phyloP scores from a whole-genome alignment of 208 protist species.

The Balamuthia mandrillaris region DNA sequence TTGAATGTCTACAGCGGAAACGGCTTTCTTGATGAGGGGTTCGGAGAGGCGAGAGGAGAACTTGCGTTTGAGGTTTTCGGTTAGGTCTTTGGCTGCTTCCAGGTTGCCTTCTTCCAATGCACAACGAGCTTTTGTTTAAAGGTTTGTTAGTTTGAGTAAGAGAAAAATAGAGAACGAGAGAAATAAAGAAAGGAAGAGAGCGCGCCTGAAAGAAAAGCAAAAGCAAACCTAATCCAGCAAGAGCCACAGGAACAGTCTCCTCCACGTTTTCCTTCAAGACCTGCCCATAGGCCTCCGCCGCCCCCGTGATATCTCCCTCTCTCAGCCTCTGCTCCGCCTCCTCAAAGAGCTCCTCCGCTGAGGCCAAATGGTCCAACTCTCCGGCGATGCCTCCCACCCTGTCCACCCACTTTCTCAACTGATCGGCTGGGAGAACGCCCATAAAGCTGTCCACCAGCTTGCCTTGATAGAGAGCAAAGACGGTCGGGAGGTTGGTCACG shows the following conservation, averaged over 20 bases:
- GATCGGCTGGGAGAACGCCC: background rate
- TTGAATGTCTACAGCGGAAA: too few species aligned
- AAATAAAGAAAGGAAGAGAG: background rate
- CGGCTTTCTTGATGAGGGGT: too few species aligned
- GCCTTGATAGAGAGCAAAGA: constrained; percentile 10
- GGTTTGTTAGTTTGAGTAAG: too few species aligned
- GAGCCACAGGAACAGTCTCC: background rate
- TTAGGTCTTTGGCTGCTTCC: background rate
- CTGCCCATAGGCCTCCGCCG: background rate
- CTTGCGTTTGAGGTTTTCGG: constrained; percentile 1
- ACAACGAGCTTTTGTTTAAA: background rate
- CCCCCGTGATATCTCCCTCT: constrained; percentile 1
- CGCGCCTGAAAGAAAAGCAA: background rate
- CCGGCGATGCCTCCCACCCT: too few species aligned
- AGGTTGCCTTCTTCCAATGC: constrained; percentile 23
- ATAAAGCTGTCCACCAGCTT: constrained; percentile 28
- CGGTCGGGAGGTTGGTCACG: constrained; percentile 7
- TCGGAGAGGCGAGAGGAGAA: too few species aligned
- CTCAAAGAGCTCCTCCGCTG: too few species aligned
- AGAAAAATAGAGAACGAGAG: background rate
- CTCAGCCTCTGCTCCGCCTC: background rate
- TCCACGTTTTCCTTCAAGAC: constrained; percentile 22
- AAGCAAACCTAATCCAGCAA: background rate
- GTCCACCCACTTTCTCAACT: constrained; percentile 12
- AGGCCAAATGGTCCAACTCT: too few species aligned